These are phyloP conservation scores for Plenodomus tracheiphilus DNA, from an alignment of 2,329 filamentous ascomycete genomes.

Conservation along the genomic window DNA sequence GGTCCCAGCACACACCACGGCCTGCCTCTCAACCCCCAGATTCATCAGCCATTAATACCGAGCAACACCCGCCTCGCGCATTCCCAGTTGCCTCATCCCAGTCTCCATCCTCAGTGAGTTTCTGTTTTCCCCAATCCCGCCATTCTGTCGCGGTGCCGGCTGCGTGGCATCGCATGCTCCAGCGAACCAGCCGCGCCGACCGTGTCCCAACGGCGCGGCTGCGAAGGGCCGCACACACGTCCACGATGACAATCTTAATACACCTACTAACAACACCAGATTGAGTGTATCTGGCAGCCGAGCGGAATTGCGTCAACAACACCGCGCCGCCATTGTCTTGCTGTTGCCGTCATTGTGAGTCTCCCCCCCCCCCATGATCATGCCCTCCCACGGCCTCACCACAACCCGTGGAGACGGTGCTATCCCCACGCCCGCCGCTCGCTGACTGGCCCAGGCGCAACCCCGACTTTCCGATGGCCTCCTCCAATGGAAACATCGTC, in stretches of 20 bases:
- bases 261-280: constrained; percentile 12
- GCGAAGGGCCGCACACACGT: background rate
- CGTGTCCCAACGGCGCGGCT: constrained; percentile 11
- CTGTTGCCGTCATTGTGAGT: constrained; percentile 10
- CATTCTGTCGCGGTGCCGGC: constrained; percentile 13
- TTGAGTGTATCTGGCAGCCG: no score
- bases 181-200: constrained; percentile 14
- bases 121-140: constrained; percentile 2
- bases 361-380: constrained; percentile 3
- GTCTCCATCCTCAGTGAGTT: constrained; percentile 11
- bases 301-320: constrained; percentile 4
- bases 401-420: constrained; percentile 1
- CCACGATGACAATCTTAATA: constrained; percentile 4
- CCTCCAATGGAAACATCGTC: constrained; percentile 47
- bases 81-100: background rate
- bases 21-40: no score
- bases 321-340: constrained; percentile 19
- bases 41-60: background rate
- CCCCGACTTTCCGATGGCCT: constrained; percentile 20
- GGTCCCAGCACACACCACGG: no score
- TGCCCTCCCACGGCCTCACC: constrained; percentile 7
- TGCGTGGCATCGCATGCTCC: constrained; percentile 14
- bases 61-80: background rate
- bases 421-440: constrained; percentile 9
- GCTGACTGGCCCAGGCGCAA: constrained; percentile 15